A percentile compares a stretch with the other conserved stretches of the same genome.
These are phyloP conservation scores for Durio zibethinus DNA, from an alignment of 345 rosid species.

Conservation along the genomic window DNA sequence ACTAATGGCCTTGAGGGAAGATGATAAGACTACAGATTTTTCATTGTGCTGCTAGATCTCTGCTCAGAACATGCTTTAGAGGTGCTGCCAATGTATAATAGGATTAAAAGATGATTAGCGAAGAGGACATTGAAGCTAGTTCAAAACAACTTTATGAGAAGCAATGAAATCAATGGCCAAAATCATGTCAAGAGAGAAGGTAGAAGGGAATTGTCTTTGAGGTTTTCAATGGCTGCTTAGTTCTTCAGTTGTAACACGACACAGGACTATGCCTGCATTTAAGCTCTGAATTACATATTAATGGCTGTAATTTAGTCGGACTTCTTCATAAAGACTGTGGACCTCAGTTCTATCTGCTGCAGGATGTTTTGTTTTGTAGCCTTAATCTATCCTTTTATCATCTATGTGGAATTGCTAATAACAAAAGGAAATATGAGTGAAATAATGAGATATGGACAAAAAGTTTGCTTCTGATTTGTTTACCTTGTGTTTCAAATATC, in stretches of 20 bases:
- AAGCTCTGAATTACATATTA: not conserved
- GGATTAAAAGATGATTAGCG: not conserved
- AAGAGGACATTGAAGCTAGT: not conserved
- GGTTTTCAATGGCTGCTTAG: not conserved
- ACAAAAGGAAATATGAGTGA: not conserved
- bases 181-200: not conserved
- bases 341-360: not conserved
- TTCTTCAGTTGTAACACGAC: not conserved
- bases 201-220: not conserved
- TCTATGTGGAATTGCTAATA: not conserved
- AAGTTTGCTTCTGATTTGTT: constrained; percentile 12
- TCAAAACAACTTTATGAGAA: not conserved
- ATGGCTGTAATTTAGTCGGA: not conserved
- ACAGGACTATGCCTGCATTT: not conserved
- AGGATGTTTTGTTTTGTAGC: not conserved
- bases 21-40: not conserved
- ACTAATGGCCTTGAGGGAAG: not conserved
- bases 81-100: not conserved
- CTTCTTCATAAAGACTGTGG: not conserved
- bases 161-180: not conserved
- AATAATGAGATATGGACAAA: not conserved
- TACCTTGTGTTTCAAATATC: constrained; percentile 20
- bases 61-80: not conserved
- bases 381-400: not conserved
- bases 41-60: not conserved